phyloP scores from a whole-genome alignment of 1,139 yeast genomes.

The Insectozyma bohioensis region DNA sequence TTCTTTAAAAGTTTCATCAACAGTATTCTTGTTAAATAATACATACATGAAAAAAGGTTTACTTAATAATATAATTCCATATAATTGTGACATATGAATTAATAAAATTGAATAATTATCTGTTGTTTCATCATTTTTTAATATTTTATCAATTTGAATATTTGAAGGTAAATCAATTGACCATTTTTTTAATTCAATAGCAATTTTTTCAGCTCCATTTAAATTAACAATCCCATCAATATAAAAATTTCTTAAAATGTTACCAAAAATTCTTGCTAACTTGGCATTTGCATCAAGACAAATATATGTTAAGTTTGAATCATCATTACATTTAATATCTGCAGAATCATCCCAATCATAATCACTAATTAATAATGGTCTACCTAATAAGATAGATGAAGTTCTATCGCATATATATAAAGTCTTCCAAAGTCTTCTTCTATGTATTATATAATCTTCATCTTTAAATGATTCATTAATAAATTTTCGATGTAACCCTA shows the following conservation, averaged over 20 bases:
- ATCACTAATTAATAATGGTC: slow-evolving; percentile 39
- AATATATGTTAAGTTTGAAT: slow-evolving; percentile 7
- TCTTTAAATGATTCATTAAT: slow-evolving; percentile 36
- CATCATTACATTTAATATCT: slow-evolving; percentile 4
- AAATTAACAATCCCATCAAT: slow-evolving; percentile 33
- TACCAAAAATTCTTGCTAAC: slow-evolving; percentile 30
- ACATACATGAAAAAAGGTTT: slow-evolving; percentile 45
- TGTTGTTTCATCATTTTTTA: slow-evolving; percentile 11
- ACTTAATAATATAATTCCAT: slow-evolving; percentile 41
- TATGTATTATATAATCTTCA: slow-evolving; percentile 25
- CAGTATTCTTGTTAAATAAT: too few relatives aligned
- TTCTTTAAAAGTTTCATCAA: slow-evolving; percentile 13
- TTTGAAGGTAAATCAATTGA: slow-evolving; percentile 28
- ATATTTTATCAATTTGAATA: slow-evolving; percentile 14
- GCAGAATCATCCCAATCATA: slow-evolving; percentile 44
- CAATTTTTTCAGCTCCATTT: slow-evolving; percentile 32
- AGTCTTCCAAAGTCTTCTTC: slow-evolving; percentile 41
- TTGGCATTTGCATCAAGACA: slow-evolving; percentile 13
- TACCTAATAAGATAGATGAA: slow-evolving; percentile 38
- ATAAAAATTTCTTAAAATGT: too few relatives aligned
- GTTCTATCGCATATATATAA: slow-evolving; percentile 42
- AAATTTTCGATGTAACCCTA: slow-evolving; percentile 64
- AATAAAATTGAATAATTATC: slow-evolving; percentile 26
- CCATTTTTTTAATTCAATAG: slow-evolving; percentile 41
- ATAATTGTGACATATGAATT: slow-evolving; percentile 38